These are phyloP conservation scores for Citeromyces hawaiiensis DNA, from an alignment of 1,139 yeast genomes.

Conservation along the genomic window DNA sequence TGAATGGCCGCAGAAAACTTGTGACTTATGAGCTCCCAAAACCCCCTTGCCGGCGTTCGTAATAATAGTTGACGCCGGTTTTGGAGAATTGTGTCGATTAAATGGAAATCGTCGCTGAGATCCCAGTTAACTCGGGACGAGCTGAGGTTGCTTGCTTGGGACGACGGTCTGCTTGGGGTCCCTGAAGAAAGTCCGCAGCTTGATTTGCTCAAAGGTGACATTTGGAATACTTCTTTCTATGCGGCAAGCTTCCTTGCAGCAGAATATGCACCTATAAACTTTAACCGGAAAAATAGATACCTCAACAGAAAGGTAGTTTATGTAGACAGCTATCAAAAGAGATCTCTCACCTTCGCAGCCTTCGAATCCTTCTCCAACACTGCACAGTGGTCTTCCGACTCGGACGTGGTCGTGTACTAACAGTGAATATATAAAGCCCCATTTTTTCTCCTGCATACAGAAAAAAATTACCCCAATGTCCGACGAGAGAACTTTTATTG, in stretches of 20 bases:
- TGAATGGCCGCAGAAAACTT: background rate
- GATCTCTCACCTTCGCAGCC: no score
- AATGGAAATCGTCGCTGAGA: background rate
- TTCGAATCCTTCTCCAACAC: no score
- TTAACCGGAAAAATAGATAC: no score
- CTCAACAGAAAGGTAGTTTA: no score
- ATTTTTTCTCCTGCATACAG: background rate
- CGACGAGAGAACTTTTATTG: constrained; percentile 95
- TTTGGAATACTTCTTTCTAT: no score
- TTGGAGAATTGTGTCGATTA: background rate
- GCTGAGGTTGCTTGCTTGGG: background rate
- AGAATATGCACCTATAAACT: no score
- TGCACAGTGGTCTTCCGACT: background rate
- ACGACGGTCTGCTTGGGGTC: background rate
- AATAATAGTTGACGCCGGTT: background rate
- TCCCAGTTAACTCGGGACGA: background rate
- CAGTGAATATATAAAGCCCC: background rate
- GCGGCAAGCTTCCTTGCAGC: no score
- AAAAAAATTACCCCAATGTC: constrained; percentile 19
- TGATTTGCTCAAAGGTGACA: background rate
- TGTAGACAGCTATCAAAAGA: no score
- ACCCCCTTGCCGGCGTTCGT: background rate
- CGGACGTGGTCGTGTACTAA: background rate
- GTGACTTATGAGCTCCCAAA: background rate
- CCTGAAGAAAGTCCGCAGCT: background rate